Conservation (phyloP, 2,329 filamentous ascomycete genomes). For the Epichloe typhina region DNA sequence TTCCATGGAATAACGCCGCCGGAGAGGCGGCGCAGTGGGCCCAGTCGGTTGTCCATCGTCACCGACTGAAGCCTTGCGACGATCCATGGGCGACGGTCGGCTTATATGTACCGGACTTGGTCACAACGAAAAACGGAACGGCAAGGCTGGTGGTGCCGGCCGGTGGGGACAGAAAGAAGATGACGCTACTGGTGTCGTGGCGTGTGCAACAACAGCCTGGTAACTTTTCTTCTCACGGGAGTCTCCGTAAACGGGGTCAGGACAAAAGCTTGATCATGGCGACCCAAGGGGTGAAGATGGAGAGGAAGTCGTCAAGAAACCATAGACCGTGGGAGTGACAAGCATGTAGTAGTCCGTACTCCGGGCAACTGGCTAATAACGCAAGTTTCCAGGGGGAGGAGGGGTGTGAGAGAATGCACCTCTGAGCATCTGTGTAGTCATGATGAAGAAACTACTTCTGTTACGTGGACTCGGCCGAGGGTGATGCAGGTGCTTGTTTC, state of each 20-base stretch:
- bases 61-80: slow-evolving; percentile 15
- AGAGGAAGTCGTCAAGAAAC: neutral
- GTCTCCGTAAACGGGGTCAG: slow-evolving; percentile 22
- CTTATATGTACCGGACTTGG: slow-evolving; percentile 9
- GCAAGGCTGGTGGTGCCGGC: neutral
- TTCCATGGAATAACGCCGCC: slow-evolving; percentile 39
- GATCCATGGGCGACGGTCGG: slow-evolving; percentile 20
- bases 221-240: slow-evolving; percentile 9
- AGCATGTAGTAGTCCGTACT: too few species aligned
- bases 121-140: slow-evolving; percentile 4
- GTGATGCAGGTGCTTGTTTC: neutral
- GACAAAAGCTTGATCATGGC: slow-evolving; percentile 21
- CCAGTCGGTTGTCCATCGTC: slow-evolving; percentile 20
- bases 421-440: neutral
- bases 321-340: too few species aligned
- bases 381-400: neutral
- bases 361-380: too few species aligned
- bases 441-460: too few species aligned
- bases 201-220: neutral
- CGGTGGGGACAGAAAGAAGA: neutral
- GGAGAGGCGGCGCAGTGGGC: slow-evolving; percentile 13
- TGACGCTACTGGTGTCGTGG: slow-evolving; percentile 1
- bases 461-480: neutral
- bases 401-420: neutral
- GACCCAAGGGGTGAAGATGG: slow-evolving; percentile 20